Percentiles rank a stretch among this genome's conserved stretches.
phyloP scores from a whole-genome alignment of 805 yeast species.

The Vanderwaltozyma yarrowii region DNA sequence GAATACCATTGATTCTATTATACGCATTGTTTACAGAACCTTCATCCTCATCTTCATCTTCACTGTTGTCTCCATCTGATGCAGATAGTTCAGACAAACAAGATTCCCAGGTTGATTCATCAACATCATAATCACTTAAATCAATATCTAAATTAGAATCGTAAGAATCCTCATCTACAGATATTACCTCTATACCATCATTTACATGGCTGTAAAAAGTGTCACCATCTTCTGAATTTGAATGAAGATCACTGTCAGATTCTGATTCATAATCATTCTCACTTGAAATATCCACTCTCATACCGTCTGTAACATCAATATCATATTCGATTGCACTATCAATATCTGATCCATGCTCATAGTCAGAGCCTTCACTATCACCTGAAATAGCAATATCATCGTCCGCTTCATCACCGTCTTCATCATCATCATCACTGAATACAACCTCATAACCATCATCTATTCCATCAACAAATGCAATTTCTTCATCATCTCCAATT shows the following conservation, averaged over 20 bases:
- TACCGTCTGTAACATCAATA: constrained; percentile 21
- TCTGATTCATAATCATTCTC: constrained; percentile 29
- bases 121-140: constrained; percentile 27
- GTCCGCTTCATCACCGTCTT: constrained; percentile 25
- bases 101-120: constrained; percentile 29
- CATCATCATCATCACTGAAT: constrained; percentile 26
- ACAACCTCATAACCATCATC: constrained; percentile 30
- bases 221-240: constrained; percentile 18
- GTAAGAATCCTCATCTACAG: constrained; percentile 21
- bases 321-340: constrained; percentile 18
- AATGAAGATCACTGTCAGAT: constrained; percentile 23
- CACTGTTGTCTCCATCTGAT: constrained; percentile 26
- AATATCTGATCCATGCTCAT: constrained; percentile 9
- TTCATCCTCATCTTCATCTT: constrained; percentile 19
- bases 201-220: constrained; percentile 11
- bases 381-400: constrained; percentile 12
- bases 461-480: constrained; percentile 29
- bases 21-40: constrained; percentile 9
- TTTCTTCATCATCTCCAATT: constrained; percentile 36
- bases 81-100: constrained; percentile 27
- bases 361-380: neutral
- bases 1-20: constrained; percentile 12
- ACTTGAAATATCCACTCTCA: constrained; percentile 11
- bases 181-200: constrained; percentile 17
- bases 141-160: constrained; percentile 29